phyloP scores from a whole-genome alignment of 345 rosid species.

The Raphanus sativus region DNA sequence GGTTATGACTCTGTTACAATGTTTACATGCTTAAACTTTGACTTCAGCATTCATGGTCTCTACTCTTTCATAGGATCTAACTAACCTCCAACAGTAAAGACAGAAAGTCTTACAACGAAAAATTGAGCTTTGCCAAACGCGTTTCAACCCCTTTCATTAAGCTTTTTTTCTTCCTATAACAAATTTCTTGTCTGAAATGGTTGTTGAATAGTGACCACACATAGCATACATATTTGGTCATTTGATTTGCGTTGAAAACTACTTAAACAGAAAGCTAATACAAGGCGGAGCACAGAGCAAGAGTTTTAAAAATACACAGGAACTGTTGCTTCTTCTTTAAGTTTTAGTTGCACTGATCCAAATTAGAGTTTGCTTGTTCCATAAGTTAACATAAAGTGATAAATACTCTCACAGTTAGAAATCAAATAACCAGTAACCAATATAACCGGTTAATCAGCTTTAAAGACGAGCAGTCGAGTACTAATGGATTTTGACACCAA shows the following conservation, averaged over 20 bases:
- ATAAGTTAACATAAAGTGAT: constrained; percentile 17
- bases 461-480: too few relatives aligned
- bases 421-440: background rate
- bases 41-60: background rate
- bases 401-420: constrained; percentile 10
- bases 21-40: background rate
- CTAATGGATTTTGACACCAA: background rate
- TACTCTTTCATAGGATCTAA: background rate
- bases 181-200: background rate
- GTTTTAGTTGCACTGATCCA: constrained; percentile 5
- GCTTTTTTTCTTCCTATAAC: background rate
- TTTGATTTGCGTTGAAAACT: background rate
- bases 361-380: background rate
- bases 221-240: background rate
- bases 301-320: background rate
- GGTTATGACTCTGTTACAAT: background rate
- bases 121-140: constrained; percentile 17
- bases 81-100: background rate
- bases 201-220: background rate
- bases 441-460: background rate
- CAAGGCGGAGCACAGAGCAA: background rate
- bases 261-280: background rate
- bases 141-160: background rate
- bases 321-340: background rate
- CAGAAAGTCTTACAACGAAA: background rate